phyloP scores from a whole-genome alignment of 78 protist species.

The Emiliania huxleyi region DNA sequence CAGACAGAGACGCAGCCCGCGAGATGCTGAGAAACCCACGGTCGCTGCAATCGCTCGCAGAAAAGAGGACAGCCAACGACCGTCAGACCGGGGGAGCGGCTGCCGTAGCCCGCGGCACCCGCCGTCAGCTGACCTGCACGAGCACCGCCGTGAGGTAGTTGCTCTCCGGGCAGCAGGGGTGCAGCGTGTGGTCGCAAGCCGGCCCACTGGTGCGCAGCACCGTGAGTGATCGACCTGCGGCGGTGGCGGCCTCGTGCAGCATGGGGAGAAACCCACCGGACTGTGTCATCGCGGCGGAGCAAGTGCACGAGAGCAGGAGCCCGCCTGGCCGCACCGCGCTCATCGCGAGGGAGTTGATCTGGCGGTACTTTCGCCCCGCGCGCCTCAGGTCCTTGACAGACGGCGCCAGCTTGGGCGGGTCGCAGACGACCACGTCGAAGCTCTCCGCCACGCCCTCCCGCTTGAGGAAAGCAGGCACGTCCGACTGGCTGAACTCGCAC shows the following conservation, averaged over 20 bases:
- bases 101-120: too few relatives aligned
- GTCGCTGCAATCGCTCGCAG: too few relatives aligned
- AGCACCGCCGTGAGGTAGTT: not conserved
- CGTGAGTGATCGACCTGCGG: not conserved
- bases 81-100: too few relatives aligned
- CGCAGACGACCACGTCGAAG: not conserved
- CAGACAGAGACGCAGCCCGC: too few relatives aligned
- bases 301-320: not conserved
- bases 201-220: not conserved
- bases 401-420: conserved; percentile 22
- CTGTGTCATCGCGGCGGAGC: not conserved
- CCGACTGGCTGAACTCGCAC: not conserved
- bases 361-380: not conserved
- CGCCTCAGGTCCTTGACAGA: not conserved
- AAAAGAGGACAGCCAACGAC: too few relatives aligned
- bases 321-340: not conserved
- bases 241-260: not conserved
- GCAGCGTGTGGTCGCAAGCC: not conserved
- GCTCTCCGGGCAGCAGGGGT: not conserved
- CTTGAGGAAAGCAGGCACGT: not conserved
- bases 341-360: not conserved
- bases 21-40: too few relatives aligned
- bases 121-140: not conserved
- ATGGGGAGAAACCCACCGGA: not conserved
- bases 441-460: not conserved